Conservation (phyloP, 2,329 filamentous ascomycete species). For the Fusarium denticulatum region DNA sequence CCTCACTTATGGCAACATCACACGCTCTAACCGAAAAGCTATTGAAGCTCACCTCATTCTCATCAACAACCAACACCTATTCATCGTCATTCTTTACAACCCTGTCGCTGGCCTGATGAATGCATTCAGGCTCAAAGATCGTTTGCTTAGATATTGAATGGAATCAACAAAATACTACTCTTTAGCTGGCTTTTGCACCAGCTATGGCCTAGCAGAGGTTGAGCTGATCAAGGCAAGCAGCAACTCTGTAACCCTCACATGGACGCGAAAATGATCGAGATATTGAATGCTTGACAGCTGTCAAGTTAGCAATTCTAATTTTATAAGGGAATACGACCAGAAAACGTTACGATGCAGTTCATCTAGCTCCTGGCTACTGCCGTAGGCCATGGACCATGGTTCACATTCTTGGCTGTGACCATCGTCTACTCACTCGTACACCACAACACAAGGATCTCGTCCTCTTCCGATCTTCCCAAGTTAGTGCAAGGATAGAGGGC, state of each 20-base stretch:
- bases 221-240: not conserved
- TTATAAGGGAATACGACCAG: not conserved
- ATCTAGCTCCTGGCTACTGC: not conserved
- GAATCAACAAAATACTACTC: not conserved
- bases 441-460: slow-evolving; percentile 8
- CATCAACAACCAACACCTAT: not conserved
- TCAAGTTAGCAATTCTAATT: not conserved
- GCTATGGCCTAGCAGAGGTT: not conserved
- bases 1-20: not conserved
- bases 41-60: slow-evolving; percentile 20
- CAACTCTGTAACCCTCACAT: not conserved
- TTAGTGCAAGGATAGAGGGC: slow-evolving; percentile 4
- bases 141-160: slow-evolving; percentile 14
- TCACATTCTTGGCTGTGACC: not conserved
- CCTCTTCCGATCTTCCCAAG: slow-evolving; percentile 22
- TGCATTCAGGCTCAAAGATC: slow-evolving; percentile 10
- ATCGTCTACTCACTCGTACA: not conserved
- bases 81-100: not conserved
- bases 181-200: not conserved
- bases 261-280: not conserved
- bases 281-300: not conserved
- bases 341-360: not conserved
- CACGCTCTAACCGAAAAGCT: slow-evolving; percentile 9
- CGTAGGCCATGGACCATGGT: not conserved
- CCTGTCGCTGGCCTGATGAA: slow-evolving; percentile 6